These are phyloP conservation scores for Polygonum maritimum DNA, from an alignment of 148 eudicot genomes.

Conservation along the genomic window DNA sequence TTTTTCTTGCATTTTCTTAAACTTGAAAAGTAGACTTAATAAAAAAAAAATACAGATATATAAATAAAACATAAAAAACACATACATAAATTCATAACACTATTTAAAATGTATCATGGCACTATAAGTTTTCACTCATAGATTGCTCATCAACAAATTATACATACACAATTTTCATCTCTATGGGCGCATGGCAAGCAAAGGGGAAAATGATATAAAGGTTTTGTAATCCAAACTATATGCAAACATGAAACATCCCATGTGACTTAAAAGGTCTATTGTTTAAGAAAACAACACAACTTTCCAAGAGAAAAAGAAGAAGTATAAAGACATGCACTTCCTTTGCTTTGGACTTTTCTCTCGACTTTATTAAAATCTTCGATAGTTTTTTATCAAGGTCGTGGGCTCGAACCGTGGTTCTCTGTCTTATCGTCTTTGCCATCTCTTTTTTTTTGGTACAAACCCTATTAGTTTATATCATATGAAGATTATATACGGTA, in stretches of 20 bases:
- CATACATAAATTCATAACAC: too few species aligned
- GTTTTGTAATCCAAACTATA: background rate
- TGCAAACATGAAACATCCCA: constrained; percentile 5
- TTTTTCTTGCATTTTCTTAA: too few species aligned
- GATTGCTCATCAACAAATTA: too few species aligned
- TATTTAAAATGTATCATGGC: too few species aligned
- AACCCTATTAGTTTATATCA: too few species aligned
- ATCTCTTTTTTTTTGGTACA: too few species aligned
- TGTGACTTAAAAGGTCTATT: background rate
- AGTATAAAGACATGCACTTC: background rate
- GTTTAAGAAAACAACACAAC: background rate
- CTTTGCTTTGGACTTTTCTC: background rate
- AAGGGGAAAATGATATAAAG: background rate
- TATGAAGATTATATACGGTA: too few species aligned
- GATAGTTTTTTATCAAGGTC: background rate
- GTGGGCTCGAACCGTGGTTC: background rate
- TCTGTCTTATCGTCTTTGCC: background rate
- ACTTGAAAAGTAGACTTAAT: too few species aligned
- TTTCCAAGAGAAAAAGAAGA: background rate
- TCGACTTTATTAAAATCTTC: background rate
- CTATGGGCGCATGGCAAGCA: background rate
- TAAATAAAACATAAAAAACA: too few species aligned
- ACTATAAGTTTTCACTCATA: too few species aligned
- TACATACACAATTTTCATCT: too few species aligned
- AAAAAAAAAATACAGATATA: too few species aligned